These are phyloP conservation scores for Fomes fomentarius DNA, from an alignment of 1,284 basidiomycete species.

Conservation along the genomic window DNA sequence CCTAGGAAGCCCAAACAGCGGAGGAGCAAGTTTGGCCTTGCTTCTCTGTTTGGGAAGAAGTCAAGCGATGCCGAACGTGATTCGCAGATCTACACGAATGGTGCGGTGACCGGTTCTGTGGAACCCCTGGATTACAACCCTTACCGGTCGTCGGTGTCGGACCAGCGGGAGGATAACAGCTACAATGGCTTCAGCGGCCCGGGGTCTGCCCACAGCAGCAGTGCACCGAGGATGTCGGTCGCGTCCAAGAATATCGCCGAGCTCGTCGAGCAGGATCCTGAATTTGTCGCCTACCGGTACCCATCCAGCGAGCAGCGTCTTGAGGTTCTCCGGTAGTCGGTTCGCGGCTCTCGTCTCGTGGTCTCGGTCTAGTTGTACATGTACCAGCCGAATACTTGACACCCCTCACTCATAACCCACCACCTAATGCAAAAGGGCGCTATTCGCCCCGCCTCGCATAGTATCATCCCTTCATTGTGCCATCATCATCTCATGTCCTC, in stretches of 20 bases:
- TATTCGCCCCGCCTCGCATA: neutral
- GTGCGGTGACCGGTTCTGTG: conserved; percentile 19
- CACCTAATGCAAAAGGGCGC: conserved; percentile 18
- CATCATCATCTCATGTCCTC: neutral
- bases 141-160: conserved; percentile 36
- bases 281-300: conserved; percentile 84
- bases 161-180: conserved; percentile 41
- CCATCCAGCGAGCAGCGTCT: conserved; percentile 64
- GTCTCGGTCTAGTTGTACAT: conserved; percentile 5
- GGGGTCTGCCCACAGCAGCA: conserved; percentile 34
- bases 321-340: conserved; percentile 55
- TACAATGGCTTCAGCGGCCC: conserved; percentile 40
- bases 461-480: neutral
- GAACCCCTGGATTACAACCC: conserved; percentile 30
- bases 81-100: conserved; percentile 8
- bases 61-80: conserved; percentile 30
- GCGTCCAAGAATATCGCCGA: conserved; percentile 70
- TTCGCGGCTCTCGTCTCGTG: neutral
- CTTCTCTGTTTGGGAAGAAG: conserved; percentile 66
- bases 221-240: conserved; percentile 55
- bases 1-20: conserved; percentile 52
- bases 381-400: conserved; percentile 9
- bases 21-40: conserved; percentile 70
- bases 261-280: conserved; percentile 76
- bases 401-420: neutral